Evolutionary conservation across 345 rosid genomes (phyloP).

Genomic region (Firmiana major): DNA sequence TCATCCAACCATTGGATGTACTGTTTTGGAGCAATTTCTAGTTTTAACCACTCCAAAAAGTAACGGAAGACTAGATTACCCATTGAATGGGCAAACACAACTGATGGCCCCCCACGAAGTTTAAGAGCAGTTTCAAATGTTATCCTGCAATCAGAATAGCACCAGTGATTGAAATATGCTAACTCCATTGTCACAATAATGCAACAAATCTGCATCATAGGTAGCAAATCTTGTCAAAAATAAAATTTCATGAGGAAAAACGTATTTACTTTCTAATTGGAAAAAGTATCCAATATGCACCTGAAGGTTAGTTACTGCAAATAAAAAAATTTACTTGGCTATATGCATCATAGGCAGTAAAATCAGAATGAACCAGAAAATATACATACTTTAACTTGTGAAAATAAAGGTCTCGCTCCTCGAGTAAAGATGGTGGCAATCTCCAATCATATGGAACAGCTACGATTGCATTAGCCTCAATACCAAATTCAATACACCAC

Average conservation of each 20-base stretch:
- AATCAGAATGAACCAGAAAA: neutral
- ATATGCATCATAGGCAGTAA: neutral
- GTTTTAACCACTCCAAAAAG: constrained; percentile 96
- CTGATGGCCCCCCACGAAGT: constrained; percentile 88
- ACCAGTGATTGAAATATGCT: neutral
- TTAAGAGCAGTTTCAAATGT: constrained; percentile 93
- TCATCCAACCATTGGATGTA: constrained; percentile 86
- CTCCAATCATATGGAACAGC: constrained; percentile 98
- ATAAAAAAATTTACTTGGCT: neutral
- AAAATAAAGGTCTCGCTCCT: constrained; percentile 94
- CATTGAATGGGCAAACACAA: constrained; percentile 96
- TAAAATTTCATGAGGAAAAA: neutral
- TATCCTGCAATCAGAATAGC: constrained; percentile 42
- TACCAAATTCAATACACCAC: constrained; percentile 95
- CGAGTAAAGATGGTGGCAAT: constrained; percentile 83
- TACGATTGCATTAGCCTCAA: constrained; percentile 85
- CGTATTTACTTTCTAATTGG: neutral
- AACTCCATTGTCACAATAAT: neutral
- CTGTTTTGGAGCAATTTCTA: constrained; percentile 95
- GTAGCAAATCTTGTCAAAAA: neutral
- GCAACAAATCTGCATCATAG: neutral
- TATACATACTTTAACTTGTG: constrained; percentile 83
- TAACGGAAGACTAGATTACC: constrained; percentile 94
- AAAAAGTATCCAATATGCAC: neutral
- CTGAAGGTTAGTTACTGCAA: neutral